Conservation (phyloP, 176 grass and related monocot genomes). For the Hordeum marinum region DNA sequence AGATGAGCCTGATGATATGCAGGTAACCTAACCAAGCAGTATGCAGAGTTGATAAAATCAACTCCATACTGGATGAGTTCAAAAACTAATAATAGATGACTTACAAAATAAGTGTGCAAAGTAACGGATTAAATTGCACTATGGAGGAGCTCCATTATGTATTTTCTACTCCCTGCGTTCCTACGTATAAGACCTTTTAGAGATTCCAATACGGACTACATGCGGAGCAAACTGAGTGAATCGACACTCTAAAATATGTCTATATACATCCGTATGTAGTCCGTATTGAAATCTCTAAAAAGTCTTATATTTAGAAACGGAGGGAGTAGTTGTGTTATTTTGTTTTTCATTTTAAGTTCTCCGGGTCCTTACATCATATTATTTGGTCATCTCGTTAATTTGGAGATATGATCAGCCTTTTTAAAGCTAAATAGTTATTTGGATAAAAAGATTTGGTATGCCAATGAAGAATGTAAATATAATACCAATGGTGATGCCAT, state of each 20-base stretch:
- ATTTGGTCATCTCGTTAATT: not conserved
- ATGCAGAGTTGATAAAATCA: not conserved
- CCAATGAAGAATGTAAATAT: not conserved
- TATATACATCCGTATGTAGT: too few species aligned
- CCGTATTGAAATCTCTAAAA: too few species aligned
- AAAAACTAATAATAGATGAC: not conserved
- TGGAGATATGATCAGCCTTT: not conserved
- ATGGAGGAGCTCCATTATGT: not conserved
- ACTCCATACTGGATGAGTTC: not conserved
- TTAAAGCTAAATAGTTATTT: not conserved
- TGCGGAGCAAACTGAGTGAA: too few species aligned
- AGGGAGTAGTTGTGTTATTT: not conserved
- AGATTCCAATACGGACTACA: too few species aligned
- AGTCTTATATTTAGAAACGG: too few species aligned
- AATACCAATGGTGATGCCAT: not conserved
- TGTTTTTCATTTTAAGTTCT: not conserved
- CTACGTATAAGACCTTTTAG: too few species aligned
- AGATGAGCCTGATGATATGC: slow-evolving; percentile 75
- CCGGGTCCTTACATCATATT: not conserved
- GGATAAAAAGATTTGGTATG: not conserved
- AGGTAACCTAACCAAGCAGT: slow-evolving; percentile 45
- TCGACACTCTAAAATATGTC: too few species aligned
- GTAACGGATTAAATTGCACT: not conserved
- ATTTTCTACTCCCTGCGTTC: not conserved
- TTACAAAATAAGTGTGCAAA: not conserved